These are phyloP conservation scores for Septoria petroselini DNA, from an alignment of 2,329 filamentous ascomycete genomes.

Conservation along the genomic window DNA sequence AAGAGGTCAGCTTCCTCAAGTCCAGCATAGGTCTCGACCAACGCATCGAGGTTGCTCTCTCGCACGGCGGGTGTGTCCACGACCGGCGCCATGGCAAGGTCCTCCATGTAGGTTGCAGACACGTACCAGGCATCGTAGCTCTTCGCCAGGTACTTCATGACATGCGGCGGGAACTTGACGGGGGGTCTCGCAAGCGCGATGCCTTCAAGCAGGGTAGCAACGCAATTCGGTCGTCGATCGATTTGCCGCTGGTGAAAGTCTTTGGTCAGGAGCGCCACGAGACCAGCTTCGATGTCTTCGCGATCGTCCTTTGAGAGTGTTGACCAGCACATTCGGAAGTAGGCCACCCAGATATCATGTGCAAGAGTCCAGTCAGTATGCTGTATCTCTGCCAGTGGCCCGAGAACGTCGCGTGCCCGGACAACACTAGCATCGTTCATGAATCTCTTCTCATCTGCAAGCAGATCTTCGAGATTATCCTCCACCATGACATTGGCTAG, in stretches of 20 bases:
- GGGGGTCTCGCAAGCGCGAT: slow-evolving; percentile 79
- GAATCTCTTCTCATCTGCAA: slow-evolving; percentile 78
- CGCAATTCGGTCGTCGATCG: slow-evolving; percentile 91
- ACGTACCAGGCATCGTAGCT: slow-evolving; percentile 98
- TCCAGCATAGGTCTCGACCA: slow-evolving; percentile 88
- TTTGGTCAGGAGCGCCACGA: slow-evolving; percentile 87
- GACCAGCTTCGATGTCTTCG: slow-evolving; percentile 81
- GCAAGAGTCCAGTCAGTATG: slow-evolving; percentile 80
- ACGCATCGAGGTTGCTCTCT: slow-evolving; percentile 91
- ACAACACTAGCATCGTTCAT: slow-evolving; percentile 79
- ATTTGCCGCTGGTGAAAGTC: slow-evolving; percentile 94
- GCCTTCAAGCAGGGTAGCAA: slow-evolving; percentile 86
- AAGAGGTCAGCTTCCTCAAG: slow-evolving; percentile 96
- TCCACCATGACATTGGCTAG: slow-evolving; percentile 69
- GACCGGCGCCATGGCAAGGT: slow-evolving; percentile 77
- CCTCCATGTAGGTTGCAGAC: slow-evolving; percentile 85
- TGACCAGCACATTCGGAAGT: slow-evolving; percentile 95
- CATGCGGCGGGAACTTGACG: slow-evolving; percentile 90
- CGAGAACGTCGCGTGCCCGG: slow-evolving; percentile 81
- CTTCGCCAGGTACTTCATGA: slow-evolving; percentile 90
- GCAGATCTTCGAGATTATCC: slow-evolving; percentile 74
- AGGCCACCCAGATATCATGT: slow-evolving; percentile 82
- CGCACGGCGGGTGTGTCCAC: slow-evolving; percentile 79
- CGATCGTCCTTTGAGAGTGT: slow-evolving; percentile 83
- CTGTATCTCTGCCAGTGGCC: slow-evolving; percentile 87